Conservation (phyloP, 2,329 filamentous ascomycete species). For the Fusarium continuum region DNA sequence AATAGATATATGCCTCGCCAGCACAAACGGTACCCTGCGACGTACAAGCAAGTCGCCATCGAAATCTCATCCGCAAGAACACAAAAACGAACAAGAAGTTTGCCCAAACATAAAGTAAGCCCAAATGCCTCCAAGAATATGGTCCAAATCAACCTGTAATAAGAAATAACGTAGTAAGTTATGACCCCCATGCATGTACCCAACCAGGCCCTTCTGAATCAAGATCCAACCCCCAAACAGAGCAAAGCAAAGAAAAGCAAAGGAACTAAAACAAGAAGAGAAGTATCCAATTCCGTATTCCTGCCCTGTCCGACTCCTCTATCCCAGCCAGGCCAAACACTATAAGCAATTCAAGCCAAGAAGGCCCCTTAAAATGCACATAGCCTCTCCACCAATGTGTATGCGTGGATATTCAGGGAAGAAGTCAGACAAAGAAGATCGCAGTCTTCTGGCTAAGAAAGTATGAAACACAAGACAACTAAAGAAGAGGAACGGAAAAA, state of each 20-base stretch:
- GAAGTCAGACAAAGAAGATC: constrained; percentile 40
- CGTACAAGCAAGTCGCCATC: constrained; percentile 33
- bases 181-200: constrained; percentile 28
- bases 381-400: constrained; percentile 49
- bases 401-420: constrained; percentile 51
- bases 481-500: neutral
- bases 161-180: constrained; percentile 31
- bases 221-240: constrained; percentile 16
- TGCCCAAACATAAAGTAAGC: constrained; percentile 19
- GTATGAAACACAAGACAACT: constrained; percentile 15
- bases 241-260: too few relatives aligned
- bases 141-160: constrained; percentile 19
- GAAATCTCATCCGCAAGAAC: constrained; percentile 29
- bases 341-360: constrained; percentile 45
- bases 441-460: constrained; percentile 29
- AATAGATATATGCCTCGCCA: constrained; percentile 41
- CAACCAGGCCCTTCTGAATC: constrained; percentile 3
- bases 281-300: constrained; percentile 33
- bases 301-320: constrained; percentile 50
- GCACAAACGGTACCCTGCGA: constrained; percentile 33
- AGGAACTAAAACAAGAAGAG: too few relatives aligned
- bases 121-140: constrained; percentile 32
- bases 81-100: constrained; percentile 34
- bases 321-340: constrained; percentile 50
- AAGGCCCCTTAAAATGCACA: constrained; percentile 46